A percentile compares a stretch with the other conserved stretches of the same genome.
phyloP scores from a whole-genome alignment of 768 basidiomycete species.

The Tylopilus vinaceipallidus region DNA sequence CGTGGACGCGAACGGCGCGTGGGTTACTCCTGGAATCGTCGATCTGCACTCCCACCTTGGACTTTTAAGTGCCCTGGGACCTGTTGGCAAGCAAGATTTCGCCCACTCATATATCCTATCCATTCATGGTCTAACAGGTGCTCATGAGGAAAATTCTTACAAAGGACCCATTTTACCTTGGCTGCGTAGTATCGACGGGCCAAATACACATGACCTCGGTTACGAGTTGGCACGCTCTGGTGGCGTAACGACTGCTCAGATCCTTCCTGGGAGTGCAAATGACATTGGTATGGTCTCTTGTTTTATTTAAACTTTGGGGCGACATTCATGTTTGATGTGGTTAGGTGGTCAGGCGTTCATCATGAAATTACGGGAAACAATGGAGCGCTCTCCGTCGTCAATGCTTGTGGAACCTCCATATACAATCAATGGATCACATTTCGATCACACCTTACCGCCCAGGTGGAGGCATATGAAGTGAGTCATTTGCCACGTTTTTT shows the following conservation, averaged over 20 bases:
- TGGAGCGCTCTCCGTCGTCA: conserved; percentile 44
- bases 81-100: conserved; percentile 23
- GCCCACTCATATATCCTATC: background rate
- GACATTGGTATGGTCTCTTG: conserved; percentile 16
- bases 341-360: conserved; percentile 51
- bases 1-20: conserved; percentile 64
- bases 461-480: conserved; percentile 32
- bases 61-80: conserved; percentile 34
- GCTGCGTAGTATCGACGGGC: conserved; percentile 45
- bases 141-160: conserved; percentile 57
- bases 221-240: conserved; percentile 42
- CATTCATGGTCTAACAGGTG: conserved; percentile 30
- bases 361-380: conserved; percentile 48
- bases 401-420: conserved; percentile 53
- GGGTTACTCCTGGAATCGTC: conserved; percentile 76
- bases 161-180: conserved; percentile 65
- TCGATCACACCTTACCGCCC: conserved; percentile 18
- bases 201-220: conserved; percentile 45
- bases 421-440: conserved; percentile 29
- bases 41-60: conserved; percentile 50
- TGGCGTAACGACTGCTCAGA: conserved; percentile 46
- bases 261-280: conserved; percentile 46
- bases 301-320: background rate
- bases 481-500: background rate
- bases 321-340: background rate